phyloP scores from a whole-genome alignment of 2,329 filamentous ascomycete genomes.

The Aureobasidium lini region DNA sequence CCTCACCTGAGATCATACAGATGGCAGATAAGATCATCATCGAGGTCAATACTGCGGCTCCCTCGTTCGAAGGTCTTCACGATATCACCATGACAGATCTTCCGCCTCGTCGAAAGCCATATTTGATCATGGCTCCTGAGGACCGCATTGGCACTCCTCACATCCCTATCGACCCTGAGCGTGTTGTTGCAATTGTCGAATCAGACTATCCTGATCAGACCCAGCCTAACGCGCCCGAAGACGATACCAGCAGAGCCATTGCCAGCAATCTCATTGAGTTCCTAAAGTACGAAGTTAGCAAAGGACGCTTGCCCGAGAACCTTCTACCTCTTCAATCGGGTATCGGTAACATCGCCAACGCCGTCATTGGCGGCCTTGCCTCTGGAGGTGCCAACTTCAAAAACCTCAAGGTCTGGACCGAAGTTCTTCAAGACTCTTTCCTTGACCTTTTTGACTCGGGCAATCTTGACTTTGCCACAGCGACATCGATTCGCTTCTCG shows the following conservation, averaged over 20 bases:
- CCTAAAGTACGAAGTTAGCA: slow-evolving; percentile 75
- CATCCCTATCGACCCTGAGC: slow-evolving; percentile 77
- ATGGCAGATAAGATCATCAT: slow-evolving; percentile 92
- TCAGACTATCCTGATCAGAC: slow-evolving; percentile 76
- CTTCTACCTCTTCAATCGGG: slow-evolving; percentile 78
- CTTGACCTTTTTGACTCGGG: slow-evolving; percentile 86
- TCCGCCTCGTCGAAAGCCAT: slow-evolving; percentile 73
- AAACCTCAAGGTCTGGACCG: slow-evolving; percentile 87
- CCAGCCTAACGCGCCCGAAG: slow-evolving; percentile 66
- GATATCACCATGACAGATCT: slow-evolving; percentile 87
- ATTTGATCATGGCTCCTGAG: slow-evolving; percentile 76
- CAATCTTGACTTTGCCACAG: slow-evolving; percentile 80
- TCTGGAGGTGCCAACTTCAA: slow-evolving; percentile 68
- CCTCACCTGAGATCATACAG: slow-evolving; percentile 77
- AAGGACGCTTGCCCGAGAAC: slow-evolving; percentile 67
- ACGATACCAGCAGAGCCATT: slow-evolving; percentile 64
- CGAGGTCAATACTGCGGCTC: slow-evolving; percentile 81
- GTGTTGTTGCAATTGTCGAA: slow-evolving; percentile 77
- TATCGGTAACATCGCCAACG: slow-evolving; percentile 90
- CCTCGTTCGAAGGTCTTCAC: slow-evolving; percentile 80
- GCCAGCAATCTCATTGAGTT: slow-evolving; percentile 75
- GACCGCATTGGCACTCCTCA: slow-evolving; percentile 78
- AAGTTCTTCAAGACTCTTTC: slow-evolving; percentile 89
- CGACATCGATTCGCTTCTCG: slow-evolving; percentile 83
- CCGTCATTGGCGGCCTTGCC: slow-evolving; percentile 75